A percentile compares a stretch with the other conserved stretches of the same genome.
These are phyloP conservation scores for Suillus tomentosus DNA, from an alignment of 768 basidiomycete genomes.

Conservation along the genomic window DNA sequence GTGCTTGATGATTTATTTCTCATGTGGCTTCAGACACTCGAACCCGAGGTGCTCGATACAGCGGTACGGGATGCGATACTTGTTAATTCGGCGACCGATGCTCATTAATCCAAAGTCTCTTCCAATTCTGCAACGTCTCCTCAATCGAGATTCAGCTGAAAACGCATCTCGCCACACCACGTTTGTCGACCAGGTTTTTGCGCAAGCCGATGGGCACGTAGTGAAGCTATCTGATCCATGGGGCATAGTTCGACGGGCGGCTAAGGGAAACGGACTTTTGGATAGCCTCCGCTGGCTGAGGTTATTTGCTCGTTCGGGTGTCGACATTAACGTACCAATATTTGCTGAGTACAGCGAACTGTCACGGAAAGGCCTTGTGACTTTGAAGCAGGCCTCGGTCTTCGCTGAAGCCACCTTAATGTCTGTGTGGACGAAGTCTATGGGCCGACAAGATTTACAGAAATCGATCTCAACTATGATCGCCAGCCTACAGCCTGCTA, in stretches of 20 bases:
- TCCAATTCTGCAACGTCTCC: conserved; percentile 55
- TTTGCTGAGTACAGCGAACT: conserved; percentile 51
- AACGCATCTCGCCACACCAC: conserved; percentile 41
- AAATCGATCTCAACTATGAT: conserved; percentile 51
- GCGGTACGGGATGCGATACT: conserved; percentile 38
- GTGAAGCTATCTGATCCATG: conserved; percentile 52
- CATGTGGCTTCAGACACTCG: conserved; percentile 56
- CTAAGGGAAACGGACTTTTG: conserved; percentile 45
- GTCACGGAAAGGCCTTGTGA: conserved; percentile 38
- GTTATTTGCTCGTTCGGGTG: conserved; percentile 62
- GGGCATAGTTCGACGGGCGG: conserved; percentile 47
- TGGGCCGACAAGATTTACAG: conserved; percentile 63
- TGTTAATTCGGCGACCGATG: background rate
- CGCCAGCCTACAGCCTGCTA: conserved; percentile 39
- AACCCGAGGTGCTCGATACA: conserved; percentile 32
- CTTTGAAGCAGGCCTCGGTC: conserved; percentile 48
- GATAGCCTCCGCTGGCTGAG: conserved; percentile 60
- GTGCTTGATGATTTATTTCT: conserved; percentile 59
- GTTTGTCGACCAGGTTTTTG: conserved; percentile 33
- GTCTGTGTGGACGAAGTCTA: conserved; percentile 62
- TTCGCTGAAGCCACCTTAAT: conserved; percentile 55
- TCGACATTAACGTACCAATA: conserved; percentile 56
- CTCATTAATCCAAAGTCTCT: conserved; percentile 42
- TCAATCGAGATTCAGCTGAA: conserved; percentile 52
- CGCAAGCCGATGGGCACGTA: conserved; percentile 32